Evolutionary conservation across 176 grass and related monocot genomes (phyloP), one percentile per base, ranked within the genome.

Genomic region (Zea luxurians): DNA sequence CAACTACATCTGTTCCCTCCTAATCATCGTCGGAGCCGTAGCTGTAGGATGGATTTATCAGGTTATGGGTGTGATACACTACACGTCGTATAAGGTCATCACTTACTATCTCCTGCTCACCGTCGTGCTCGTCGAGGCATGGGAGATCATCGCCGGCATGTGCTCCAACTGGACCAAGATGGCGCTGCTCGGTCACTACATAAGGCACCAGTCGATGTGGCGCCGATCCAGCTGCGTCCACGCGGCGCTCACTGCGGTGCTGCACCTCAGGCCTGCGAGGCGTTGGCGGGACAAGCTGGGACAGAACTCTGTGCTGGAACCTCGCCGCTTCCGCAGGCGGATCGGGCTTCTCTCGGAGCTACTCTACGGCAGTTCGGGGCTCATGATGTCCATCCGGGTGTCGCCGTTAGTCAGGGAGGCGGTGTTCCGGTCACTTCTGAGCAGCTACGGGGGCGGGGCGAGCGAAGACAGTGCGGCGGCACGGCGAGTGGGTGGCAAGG

Each of bases 131-230:
- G 37, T 48, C 0, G 80, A 79, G 45, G 3, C 48, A 0, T 79
- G 80, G 75, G 86, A 88, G 44, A 47, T 69, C 42, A 3, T 69
- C 43, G 13, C 37, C 69, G 61, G 63, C 18, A 37, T 83, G 2
- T 75, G 48, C 62, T 88, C 86, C 68, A 83, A 83, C 74, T 88
- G 80, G 86, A 61, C 70, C 9, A 88, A 83, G 75, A 77, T 88
- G 69, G 18, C 86, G n/a, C 43, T 88, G 62, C 44, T 88, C 2
- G 74, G 75, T 5, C 66, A 43, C 80, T 79, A 83, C 68, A 43
- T 83, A 11, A 62, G 18, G 10, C 61, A 67, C 2, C 15, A 15
- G 0, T 13, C 37, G 1, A 3, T 12, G 37, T 68, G 71, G 71
- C 57, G 12, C 9, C 11, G 17, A 1, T 21, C 1, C 10, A n/a